These are phyloP conservation scores for Triticum aestivum DNA, from an alignment of 176 grass and related monocot genomes.

Conservation along the genomic window IWGSC_CS_RefSeq_v2.1 NC_057800.1:592606793-592607292, in stretches of 20 bases:
- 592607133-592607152: neutral
- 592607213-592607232: neutral
- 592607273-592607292: no score
- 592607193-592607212: neutral
- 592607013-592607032: neutral
- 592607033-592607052: neutral
- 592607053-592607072: neutral
- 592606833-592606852: neutral
- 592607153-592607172: neutral
- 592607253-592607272: conserved; percentile 9
- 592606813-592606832: conserved; percentile 13
- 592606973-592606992: neutral
- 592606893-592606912: neutral
- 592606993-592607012: neutral
- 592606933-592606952: neutral
- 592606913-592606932: neutral
- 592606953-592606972: neutral
- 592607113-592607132: neutral
- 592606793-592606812: neutral
- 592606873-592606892: neutral
- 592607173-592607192: neutral
- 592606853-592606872: neutral
- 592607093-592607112: neutral
- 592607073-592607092: neutral
- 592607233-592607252: neutral